Evolutionary conservation across 352 stramenopile genomes (phyloP), one percentile per base, ranked within the genome.

Genomic region (Pythium biforme): DNA sequence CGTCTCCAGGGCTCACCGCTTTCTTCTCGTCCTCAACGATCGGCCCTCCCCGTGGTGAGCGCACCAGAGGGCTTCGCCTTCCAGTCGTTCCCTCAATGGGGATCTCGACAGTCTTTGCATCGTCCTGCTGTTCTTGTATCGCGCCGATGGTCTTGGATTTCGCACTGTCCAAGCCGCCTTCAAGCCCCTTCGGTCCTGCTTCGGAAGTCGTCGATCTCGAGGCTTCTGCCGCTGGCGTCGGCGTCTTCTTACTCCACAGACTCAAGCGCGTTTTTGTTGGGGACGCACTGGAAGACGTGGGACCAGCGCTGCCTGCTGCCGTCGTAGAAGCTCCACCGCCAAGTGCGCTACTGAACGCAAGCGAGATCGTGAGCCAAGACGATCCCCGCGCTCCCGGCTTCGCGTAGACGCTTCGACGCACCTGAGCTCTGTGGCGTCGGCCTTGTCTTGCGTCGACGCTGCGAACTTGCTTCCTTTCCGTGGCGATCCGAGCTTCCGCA

Each of bases 401-500:
- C 39, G 17, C 12, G 12, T 26, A 6, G 17, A 3, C 19, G 25
- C 29, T 55, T n/a, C 0, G 1, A 43, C 50, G 4, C 26, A 67
- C 51, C 52, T 62, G 17, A 53, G 45, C 45, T 62, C 52, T 39
- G 61, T 49, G 23, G 3, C 20, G 4, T 1, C 29, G n/a, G 37
- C 15, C n/a, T n/a, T n/a, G n/a, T n/a, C n/a, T n/a, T 39, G 17
- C 8, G 22, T 47, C 6, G 55, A 14, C 2, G 62, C 40, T 2
- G 55, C 62, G 29, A 69, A 64, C 25, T 55, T 55, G 25, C 49
- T 69, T 19, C 31, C 55, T 41, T 40, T 50, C 26, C 39, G 23
- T 5, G 62, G 62, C 15, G 62, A 69, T 41, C 14, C 40, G 31
- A 69, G 62, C 49, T 57, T 64, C 22, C 55, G 29, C 31, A 69